phyloP scores from a whole-genome alignment of 768 basidiomycete species.

The Boletus sp. region DNA sequence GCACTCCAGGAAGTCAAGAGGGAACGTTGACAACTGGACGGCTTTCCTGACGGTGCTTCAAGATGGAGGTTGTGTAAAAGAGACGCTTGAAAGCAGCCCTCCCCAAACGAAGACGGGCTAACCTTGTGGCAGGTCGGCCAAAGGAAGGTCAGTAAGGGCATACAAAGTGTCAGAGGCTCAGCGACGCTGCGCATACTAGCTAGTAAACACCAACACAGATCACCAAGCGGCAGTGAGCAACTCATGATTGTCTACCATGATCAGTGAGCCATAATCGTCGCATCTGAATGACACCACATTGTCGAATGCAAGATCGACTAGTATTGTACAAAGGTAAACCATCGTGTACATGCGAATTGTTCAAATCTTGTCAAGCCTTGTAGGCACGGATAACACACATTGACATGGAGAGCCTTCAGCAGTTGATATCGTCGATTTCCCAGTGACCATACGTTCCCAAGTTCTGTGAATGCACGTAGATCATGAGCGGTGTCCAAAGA shows the following conservation, averaged over 20 bases:
- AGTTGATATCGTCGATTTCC: constrained; percentile 21
- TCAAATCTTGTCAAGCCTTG: not conserved
- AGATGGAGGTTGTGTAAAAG: no score
- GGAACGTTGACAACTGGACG: no score
- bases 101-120: no score
- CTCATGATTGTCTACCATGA: not conserved
- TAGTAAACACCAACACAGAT: not conserved
- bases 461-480: not conserved
- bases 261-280: no score
- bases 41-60: no score
- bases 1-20: no score
- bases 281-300: not conserved
- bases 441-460: constrained; percentile 21
- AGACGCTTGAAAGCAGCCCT: no score
- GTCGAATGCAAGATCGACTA: not conserved
- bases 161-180: not conserved
- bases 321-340: not conserved
- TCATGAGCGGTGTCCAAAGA: not conserved
- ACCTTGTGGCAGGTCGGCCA: not conserved
- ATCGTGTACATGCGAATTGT: not conserved
- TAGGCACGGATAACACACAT: not conserved
- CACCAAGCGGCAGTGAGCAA: not conserved
- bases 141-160: not conserved
- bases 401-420: not conserved
- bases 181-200: not conserved